These are phyloP conservation scores for Ophiostoma sp. DNA, from an alignment of 2,329 filamentous ascomycete genomes.

Conservation along the genomic window DNA sequence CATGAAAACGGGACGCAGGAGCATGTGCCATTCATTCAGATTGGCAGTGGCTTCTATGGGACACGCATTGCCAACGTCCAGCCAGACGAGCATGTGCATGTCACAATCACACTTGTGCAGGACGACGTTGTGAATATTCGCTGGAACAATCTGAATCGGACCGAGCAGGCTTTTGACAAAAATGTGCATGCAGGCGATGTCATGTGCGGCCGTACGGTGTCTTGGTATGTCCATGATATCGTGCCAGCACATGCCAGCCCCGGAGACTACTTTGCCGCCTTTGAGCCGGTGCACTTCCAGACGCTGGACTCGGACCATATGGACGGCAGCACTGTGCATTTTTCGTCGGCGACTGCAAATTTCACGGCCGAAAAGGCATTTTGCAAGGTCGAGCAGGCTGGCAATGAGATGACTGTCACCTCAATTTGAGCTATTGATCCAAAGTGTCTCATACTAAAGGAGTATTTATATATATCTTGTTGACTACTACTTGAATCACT, in stretches of 20 bases:
- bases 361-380: background rate
- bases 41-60: background rate
- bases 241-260: slow-evolving; percentile 18
- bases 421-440: background rate
- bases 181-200: slow-evolving; percentile 12
- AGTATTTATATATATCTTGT: too few relatives aligned
- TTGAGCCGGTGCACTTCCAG: slow-evolving; percentile 23
- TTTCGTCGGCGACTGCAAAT: background rate
- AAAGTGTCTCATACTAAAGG: background rate
- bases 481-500: background rate
- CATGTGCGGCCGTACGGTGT: slow-evolving; percentile 24
- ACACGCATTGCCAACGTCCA: background rate
- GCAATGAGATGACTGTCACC: background rate
- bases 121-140: background rate
- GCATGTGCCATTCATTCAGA: background rate
- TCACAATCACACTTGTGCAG: background rate
- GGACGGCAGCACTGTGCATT: background rate
- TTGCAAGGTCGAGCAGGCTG: background rate
- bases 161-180: slow-evolving; percentile 19
- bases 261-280: slow-evolving; percentile 24
- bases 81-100: background rate
- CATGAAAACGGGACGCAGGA: background rate
- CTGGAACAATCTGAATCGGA: slow-evolving; percentile 3
- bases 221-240: slow-evolving; percentile 25
- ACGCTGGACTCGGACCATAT: background rate